Evolutionary conservation across 306 rosid species (phyloP).

Genomic region (Rosa chinensis): DNA sequence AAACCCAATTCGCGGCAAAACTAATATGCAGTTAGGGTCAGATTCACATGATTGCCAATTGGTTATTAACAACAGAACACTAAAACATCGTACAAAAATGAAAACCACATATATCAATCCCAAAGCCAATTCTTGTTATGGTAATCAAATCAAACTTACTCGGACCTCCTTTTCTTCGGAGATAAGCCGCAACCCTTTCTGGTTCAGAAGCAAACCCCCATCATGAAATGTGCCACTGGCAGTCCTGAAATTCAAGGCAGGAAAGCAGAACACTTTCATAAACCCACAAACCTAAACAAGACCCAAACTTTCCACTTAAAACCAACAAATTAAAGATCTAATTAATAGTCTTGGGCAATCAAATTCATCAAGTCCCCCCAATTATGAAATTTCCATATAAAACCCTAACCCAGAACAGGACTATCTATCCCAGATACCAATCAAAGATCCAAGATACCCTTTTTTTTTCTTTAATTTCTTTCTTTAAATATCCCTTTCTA

Average conservation of each 20-base stretch:
- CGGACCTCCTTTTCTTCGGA: constrained; percentile 71
- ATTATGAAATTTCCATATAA: constrained; percentile 11
- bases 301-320: background rate
- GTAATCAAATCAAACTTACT: constrained; percentile 35
- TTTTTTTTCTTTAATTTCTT: background rate
- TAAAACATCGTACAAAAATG: background rate
- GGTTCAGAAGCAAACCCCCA: constrained; percentile 79
- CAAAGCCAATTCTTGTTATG: background rate
- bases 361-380: background rate
- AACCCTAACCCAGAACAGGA: background rate
- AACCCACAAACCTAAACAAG: constrained; percentile 1
- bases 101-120: background rate
- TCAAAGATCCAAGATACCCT: background rate
- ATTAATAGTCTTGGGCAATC: constrained; percentile 4
- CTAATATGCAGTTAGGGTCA: background rate
- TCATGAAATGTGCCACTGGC: constrained; percentile 94
- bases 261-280: background rate
- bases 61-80: background rate
- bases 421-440: background rate
- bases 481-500: background rate
- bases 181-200: constrained; percentile 81
- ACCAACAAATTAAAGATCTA: background rate
- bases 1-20: background rate
- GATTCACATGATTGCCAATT: background rate
- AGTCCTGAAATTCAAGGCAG: constrained; percentile 36